Evolutionary conservation across 345 rosid genomes (phyloP).

Genomic region (Cardamine resedifolia): DNA sequence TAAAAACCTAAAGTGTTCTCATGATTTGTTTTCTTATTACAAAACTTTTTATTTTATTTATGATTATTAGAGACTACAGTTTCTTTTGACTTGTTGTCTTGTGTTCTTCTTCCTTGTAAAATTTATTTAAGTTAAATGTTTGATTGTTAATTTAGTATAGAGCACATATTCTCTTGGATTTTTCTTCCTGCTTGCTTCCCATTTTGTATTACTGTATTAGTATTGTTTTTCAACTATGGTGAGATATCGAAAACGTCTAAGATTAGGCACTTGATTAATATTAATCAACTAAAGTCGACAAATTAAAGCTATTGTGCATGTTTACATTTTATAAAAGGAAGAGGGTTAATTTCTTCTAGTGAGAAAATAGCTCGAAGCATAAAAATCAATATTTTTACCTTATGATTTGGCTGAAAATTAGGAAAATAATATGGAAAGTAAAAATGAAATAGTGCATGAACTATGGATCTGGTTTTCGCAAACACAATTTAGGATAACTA

Average conservation of each 20-base stretch:
- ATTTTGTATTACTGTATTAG: background rate
- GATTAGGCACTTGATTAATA: background rate
- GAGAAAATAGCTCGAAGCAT: background rate
- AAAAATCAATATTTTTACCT: background rate
- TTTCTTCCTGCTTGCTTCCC: background rate
- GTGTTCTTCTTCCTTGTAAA: slow-evolving; percentile 8
- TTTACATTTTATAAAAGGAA: background rate
- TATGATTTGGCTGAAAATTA: background rate
- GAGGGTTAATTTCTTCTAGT: background rate
- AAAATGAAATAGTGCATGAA: background rate
- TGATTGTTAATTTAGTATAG: slow-evolving; percentile 10
- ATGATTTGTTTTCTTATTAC: background rate
- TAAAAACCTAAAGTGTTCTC: slow-evolving; percentile 11
- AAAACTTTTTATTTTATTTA: background rate
- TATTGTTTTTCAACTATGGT: background rate
- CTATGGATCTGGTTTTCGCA: background rate
- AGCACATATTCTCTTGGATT: background rate
- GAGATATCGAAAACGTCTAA: background rate
- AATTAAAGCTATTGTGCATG: background rate
- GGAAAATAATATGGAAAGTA: background rate
- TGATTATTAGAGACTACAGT: slow-evolving; percentile 7
- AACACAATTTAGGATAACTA: background rate
- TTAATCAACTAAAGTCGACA: background rate
- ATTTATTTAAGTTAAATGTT: background rate
- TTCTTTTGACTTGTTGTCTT: background rate